A percentile compares a stretch with the other conserved stretches of the same genome.
Conservation (phyloP, 805 yeast genomes). For the Kurtzmaniella cleridarum region DNA sequence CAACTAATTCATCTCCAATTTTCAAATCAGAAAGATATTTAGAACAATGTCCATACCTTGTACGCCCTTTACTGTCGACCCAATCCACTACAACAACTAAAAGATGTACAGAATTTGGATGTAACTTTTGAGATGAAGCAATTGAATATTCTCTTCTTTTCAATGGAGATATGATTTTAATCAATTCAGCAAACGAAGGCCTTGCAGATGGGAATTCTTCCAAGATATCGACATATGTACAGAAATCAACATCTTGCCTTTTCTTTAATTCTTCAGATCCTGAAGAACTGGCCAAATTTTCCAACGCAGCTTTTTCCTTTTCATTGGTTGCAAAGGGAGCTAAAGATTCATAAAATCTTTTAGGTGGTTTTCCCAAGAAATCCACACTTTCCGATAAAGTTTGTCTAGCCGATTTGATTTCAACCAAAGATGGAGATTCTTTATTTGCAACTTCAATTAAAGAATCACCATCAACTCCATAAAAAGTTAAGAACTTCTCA, state of each 20-base stretch:
- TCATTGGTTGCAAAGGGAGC: conserved; percentile 69
- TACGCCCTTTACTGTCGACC: conserved; percentile 80
- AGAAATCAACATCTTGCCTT: conserved; percentile 79
- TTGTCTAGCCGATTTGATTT: conserved; percentile 79
- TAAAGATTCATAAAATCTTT: conserved; percentile 83
- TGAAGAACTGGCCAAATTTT: conserved; percentile 62
- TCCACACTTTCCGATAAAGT: conserved; percentile 77
- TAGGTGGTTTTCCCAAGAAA: conserved; percentile 91
- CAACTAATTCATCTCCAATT: conserved; percentile 83
- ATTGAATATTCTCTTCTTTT: conserved; percentile 97
- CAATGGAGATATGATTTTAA: conserved; percentile 72
- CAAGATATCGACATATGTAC: conserved; percentile 75
- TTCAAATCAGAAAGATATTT: conserved; percentile 76
- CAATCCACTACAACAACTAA: conserved; percentile 95
- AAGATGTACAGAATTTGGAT: conserved; percentile 85
- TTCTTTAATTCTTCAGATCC: conserved; percentile 84
- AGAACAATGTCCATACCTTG: conserved; percentile 91
- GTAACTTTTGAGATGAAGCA: conserved; percentile 91
- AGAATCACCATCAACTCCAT: conserved; percentile 66
- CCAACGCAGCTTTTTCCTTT: conserved; percentile 56
- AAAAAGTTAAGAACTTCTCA: conserved; percentile 59
- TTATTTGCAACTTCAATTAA: conserved; percentile 67
- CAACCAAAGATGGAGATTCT: conserved; percentile 52
- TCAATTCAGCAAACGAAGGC: conserved; percentile 67
- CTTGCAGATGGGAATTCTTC: conserved; percentile 75